These are phyloP conservation scores for Barnettozyma sucrosica DNA, from an alignment of 805 yeast genomes.

Conservation along the genomic window DNA sequence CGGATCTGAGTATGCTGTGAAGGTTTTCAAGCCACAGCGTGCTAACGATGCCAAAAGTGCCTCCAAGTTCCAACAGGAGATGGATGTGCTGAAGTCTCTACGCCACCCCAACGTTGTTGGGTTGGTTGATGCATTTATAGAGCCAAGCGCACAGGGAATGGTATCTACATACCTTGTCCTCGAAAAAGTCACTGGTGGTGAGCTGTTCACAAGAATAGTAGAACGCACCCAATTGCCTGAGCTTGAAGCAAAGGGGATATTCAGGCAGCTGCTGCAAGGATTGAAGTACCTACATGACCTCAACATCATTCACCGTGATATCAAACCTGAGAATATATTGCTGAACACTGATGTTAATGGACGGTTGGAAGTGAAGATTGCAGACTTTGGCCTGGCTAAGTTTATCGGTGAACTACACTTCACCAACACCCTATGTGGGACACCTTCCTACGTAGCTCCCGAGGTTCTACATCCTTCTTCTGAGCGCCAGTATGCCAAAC, in stretches of 20 bases:
- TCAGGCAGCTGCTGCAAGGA: slow-evolving; percentile 62
- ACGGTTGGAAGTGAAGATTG: slow-evolving; percentile 59
- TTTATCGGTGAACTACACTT: slow-evolving; percentile 64
- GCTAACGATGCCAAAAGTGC: slow-evolving; percentile 35
- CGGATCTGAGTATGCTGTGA: slow-evolving; percentile 65
- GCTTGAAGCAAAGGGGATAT: slow-evolving; percentile 55
- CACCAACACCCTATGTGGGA: slow-evolving; percentile 77
- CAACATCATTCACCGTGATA: slow-evolving; percentile 72
- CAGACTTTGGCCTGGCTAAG: slow-evolving; percentile 71
- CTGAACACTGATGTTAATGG: slow-evolving; percentile 40
- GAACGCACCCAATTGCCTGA: slow-evolving; percentile 56
- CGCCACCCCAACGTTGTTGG: slow-evolving; percentile 69
- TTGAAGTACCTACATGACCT: slow-evolving; percentile 58
- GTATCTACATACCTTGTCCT: slow-evolving; percentile 52
- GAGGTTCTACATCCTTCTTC: slow-evolving; percentile 52
- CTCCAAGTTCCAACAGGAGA: slow-evolving; percentile 54
- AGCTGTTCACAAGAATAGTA: slow-evolving; percentile 66
- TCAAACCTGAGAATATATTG: slow-evolving; percentile 73
- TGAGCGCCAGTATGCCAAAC: slow-evolving; percentile 52
- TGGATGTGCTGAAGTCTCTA: slow-evolving; percentile 56
- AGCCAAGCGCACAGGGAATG: slow-evolving; percentile 41
- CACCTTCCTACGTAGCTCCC: slow-evolving; percentile 86
- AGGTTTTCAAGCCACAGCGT: slow-evolving; percentile 58
- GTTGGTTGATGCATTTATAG: slow-evolving; percentile 53
- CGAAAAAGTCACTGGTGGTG: slow-evolving; percentile 73